phyloP scores from a whole-genome alignment of 495 filamentous ascomycete genomes.

The Mytilinidion resinicola region DNA sequence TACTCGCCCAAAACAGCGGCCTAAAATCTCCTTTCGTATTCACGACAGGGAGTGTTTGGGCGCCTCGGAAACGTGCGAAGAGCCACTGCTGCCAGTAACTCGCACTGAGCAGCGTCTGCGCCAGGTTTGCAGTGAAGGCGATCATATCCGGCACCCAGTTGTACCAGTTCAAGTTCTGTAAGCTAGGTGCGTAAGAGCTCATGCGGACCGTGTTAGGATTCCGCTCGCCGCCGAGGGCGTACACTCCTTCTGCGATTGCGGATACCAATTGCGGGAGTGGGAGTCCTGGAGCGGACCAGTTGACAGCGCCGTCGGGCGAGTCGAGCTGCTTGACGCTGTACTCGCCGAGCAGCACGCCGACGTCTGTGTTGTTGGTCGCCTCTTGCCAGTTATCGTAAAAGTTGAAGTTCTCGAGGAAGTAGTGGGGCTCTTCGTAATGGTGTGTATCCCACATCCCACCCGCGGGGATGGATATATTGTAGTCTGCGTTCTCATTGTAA shows the following conservation, averaged over 20 bases:
- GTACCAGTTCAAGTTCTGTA: slow-evolving; percentile 46
- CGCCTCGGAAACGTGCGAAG: slow-evolving; percentile 39
- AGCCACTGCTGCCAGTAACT: slow-evolving; percentile 41
- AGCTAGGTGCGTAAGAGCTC: slow-evolving; percentile 39
- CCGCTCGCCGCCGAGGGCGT: slow-evolving; percentile 29
- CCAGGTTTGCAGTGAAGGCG: slow-evolving; percentile 41
- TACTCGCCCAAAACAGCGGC: slow-evolving; percentile 44
- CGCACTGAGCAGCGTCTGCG: slow-evolving; percentile 39
- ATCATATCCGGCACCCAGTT: slow-evolving; percentile 45
- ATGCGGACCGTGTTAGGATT: slow-evolving; percentile 32
- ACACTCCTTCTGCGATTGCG: slow-evolving; percentile 31
- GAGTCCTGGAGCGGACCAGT: slow-evolving; percentile 18
- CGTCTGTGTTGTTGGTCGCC: slow-evolving; percentile 22
- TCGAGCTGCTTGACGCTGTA: slow-evolving; percentile 15
- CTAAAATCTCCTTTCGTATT: slow-evolving; percentile 33
- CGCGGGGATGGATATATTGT: slow-evolving; percentile 35
- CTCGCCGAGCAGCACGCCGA: slow-evolving; percentile 28
- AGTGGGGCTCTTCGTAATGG: slow-evolving; percentile 8
- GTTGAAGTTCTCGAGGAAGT: slow-evolving; percentile 18
- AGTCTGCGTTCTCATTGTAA: slow-evolving; percentile 34
- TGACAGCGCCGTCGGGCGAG: slow-evolving; percentile 20
- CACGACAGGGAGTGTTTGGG: slow-evolving; percentile 42
- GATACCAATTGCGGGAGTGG: slow-evolving; percentile 26
- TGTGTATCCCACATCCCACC: slow-evolving; percentile 39
- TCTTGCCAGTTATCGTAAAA: slow-evolving; percentile 36